Percentiles rank a stretch among this genome's conserved stretches.
phyloP scores from a whole-genome alignment of 2,329 filamentous ascomycete species.

The Thelonectria blattea region DNA sequence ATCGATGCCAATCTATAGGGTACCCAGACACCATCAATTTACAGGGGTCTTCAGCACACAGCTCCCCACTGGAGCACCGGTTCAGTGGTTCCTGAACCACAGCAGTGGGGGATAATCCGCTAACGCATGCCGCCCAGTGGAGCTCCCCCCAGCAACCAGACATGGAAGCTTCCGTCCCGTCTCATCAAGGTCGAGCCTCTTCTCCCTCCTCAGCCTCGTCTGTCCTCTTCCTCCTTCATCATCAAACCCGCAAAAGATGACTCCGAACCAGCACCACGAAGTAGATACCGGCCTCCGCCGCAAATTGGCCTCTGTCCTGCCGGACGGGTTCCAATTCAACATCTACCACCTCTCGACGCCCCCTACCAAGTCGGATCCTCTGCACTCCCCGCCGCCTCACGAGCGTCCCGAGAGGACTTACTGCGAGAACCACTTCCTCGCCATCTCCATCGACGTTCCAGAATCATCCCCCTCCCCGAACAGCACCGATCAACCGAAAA shows the following conservation, averaged over 20 bases:
- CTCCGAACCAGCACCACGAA: constrained; percentile 7
- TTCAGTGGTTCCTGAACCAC: constrained; percentile 7
- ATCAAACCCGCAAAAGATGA: constrained; percentile 15
- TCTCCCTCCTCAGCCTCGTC: background rate
- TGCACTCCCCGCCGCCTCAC: constrained; percentile 80
- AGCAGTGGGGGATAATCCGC: constrained; percentile 15
- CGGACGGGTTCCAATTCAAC: constrained; percentile 63
- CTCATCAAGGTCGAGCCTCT: too few species aligned
- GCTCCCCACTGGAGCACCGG: constrained; percentile 13
- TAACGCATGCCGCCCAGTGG: constrained; percentile 19
- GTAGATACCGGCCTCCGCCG: constrained; percentile 20
- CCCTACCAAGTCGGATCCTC: constrained; percentile 73
- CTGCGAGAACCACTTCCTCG: constrained; percentile 81
- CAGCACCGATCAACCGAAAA: constrained; percentile 36
- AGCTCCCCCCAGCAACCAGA: constrained; percentile 10
- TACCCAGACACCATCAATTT: background rate
- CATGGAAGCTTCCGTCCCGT: background rate
- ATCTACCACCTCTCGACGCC: constrained; percentile 89
- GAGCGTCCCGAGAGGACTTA: constrained; percentile 77
- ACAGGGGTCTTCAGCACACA: constrained; percentile 3
- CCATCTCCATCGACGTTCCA: constrained; percentile 53
- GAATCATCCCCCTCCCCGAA: constrained; percentile 24
- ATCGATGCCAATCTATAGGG: background rate
- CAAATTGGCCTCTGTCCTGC: constrained; percentile 57
- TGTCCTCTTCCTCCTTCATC: background rate